Percentiles rank a stretch among this genome's conserved stretches.
These are phyloP conservation scores for Neurospora intermedia DNA, from an alignment of 495 filamentous ascomycete species.

Conservation along the genomic window DNA sequence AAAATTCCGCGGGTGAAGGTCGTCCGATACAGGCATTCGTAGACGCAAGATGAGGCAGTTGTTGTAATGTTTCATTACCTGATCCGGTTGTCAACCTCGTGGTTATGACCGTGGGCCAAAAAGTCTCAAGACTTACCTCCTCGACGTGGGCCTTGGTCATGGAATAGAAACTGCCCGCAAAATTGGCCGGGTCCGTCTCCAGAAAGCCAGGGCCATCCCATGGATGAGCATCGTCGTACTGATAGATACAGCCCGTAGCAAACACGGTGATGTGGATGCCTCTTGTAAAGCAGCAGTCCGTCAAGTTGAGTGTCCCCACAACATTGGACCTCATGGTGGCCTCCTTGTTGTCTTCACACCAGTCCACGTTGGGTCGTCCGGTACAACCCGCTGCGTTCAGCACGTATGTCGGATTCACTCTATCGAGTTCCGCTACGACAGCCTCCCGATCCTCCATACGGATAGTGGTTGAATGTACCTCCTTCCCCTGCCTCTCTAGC, in stretches of 20 bases:
- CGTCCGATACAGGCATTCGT: slow-evolving; percentile 59
- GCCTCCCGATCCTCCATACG: slow-evolving; percentile 52
- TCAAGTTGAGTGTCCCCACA: slow-evolving; percentile 50
- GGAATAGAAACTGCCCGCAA: slow-evolving; percentile 56
- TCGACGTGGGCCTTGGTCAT: slow-evolving; percentile 55
- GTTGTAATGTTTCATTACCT: slow-evolving; percentile 50
- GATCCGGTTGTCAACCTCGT: not conserved
- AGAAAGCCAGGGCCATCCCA: slow-evolving; percentile 47
- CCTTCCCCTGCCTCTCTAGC: slow-evolving; percentile 49
- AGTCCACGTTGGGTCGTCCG: slow-evolving; percentile 59
- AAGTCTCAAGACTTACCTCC: slow-evolving; percentile 31
- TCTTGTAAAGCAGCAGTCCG: slow-evolving; percentile 45
- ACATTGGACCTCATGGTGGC: slow-evolving; percentile 55
- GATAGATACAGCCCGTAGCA: slow-evolving; percentile 55
- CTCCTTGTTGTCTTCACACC: slow-evolving; percentile 59
- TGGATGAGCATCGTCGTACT: slow-evolving; percentile 48
- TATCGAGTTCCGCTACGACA: slow-evolving; percentile 44
- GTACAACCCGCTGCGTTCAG: slow-evolving; percentile 55
- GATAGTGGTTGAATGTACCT: slow-evolving; percentile 45
- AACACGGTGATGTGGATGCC: slow-evolving; percentile 53
- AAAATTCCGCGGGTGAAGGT: slow-evolving; percentile 54
- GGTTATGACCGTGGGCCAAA: not conserved
- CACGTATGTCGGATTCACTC: slow-evolving; percentile 50
- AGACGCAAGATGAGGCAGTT: slow-evolving; percentile 51
- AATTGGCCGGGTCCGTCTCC: slow-evolving; percentile 55